Base-by-base conservation (phyloP, 805 yeast species). In the Kluyveromyces starmeri region DNA sequence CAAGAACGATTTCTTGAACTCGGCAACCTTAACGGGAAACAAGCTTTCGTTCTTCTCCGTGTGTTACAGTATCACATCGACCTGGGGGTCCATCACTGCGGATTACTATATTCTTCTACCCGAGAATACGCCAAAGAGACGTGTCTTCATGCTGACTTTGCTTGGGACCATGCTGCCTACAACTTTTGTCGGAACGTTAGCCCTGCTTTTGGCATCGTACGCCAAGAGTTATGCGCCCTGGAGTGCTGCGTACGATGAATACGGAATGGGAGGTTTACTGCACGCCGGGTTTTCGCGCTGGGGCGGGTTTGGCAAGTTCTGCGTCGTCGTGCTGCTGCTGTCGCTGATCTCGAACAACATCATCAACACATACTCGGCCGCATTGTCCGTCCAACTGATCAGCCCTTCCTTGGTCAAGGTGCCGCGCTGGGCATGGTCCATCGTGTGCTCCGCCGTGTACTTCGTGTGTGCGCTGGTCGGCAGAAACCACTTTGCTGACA, bases 31-130 rank as follows among this genome's bases (percentile, higher is more conserved):
- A 4, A 64, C 65, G 34, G 94, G 94, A n/a, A 70, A 75, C 48
- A 72, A 81, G 68, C 55, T 84, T 19, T 71, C 83, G 10, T 82
- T 75, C 55, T 82, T 84, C 47, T 70, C 85, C 1, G 64, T 83
- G 36, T 67, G 78, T 28, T 83, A 82, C 49, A 76, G 94, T 19
- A 76, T 80, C 30, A 83, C 95, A 3, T 72, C 84, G 3, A 83
- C 95, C 1, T 85, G 95, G 95, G 88, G 94, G 28, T 78, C 88
- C 2, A 71, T 83, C 40, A 83, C 95, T 0, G 68, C 88, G 0
- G 96, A 85, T 58, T 85, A 85, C 55, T 83, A 83, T 55, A 73
- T 85, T 32, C 64, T 83, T 33, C 75, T 84, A 46, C 95, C 95
- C 1, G 89, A 81, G 47, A 64, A 67, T 26, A 72, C 83, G 1